Base-by-base conservation (phyloP, 768 basidiomycete genomes). In the Calocybe gangraenosa region DNA sequence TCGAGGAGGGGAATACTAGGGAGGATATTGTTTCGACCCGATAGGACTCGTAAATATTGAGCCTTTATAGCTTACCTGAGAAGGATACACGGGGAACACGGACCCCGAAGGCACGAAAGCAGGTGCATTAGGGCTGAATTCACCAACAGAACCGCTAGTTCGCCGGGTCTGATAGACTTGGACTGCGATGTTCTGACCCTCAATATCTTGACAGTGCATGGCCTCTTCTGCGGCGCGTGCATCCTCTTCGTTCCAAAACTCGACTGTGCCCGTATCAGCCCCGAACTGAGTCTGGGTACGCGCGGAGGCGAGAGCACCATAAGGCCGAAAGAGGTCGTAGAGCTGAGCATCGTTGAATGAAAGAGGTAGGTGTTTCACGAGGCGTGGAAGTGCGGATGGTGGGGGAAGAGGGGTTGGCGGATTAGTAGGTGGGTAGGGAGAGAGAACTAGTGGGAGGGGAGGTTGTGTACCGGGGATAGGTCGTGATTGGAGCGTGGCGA, bases 231-330 rank as follows among this genome's bases (percentile, higher is more conserved):
- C 90, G 18, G 74, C 67, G 19, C 79, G 75, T 6, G 87, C 90
- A 57, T 92, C 89, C 30, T 87, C 86, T 61, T 92, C 91, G 45
- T 83, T 78, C 87, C 87, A 92, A 61, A 87, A 92, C 61, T 92
- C 87, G 33, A 92, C 74, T 41, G 88, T 75, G 39, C 81, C 90
- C 0, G 81, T 84, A 63, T 89, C 88, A 32, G 78, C 73, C 17
- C 86, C 87, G 58, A 88, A 84, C 35, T 82, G 81, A 11, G 86
- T 81, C 42, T 83, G 84, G 5, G 80, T 77, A 51, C 82, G 81
- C 17, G 75, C 83, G 3, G 88, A 87, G 25, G 88, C 85, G 41
- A 94, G 76, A 17, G 90, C 87, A 47, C 92, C 92, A 54, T 74
- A 93, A 0, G 83, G 81, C 19, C 90, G 76, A 67, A 92, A 92